Evolutionary conservation across 2,329 filamentous ascomycete genomes (phyloP).

Genomic region (Cytospora piceae): DNA sequence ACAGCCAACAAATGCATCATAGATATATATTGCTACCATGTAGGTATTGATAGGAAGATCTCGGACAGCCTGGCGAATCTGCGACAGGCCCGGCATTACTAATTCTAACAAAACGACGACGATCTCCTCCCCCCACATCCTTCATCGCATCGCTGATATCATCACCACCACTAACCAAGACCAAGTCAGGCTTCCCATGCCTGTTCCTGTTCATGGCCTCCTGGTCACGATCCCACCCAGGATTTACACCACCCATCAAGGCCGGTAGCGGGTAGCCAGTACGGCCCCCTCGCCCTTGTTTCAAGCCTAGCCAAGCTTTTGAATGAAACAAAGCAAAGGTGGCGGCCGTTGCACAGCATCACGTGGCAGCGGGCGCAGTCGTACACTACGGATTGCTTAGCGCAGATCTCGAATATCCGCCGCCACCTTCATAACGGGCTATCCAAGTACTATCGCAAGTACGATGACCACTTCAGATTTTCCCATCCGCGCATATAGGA

Average conservation of each 20-base stretch:
- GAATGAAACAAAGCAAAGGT: constrained; percentile 16
- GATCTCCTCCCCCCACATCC: too few relatives aligned
- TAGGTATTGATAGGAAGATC: too few relatives aligned
- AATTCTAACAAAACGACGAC: too few relatives aligned
- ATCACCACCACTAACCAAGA: neutral
- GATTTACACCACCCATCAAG: neutral
- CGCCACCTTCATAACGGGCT: too few relatives aligned
- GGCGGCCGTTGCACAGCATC: neutral
- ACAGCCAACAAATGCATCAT: neutral
- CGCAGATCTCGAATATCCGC: constrained; percentile 9
- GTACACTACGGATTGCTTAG: neutral
- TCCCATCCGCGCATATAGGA: too few relatives aligned
- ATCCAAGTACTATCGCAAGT: too few relatives aligned
- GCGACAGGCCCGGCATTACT: too few relatives aligned
- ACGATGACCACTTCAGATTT: too few relatives aligned
- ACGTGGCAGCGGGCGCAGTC: constrained; percentile 19
- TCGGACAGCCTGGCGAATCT: too few relatives aligned
- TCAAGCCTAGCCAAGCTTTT: constrained; percentile 19
- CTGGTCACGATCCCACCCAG: neutral
- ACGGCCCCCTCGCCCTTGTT: constrained; percentile 14
- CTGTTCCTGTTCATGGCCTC: neutral
- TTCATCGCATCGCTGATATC: neutral
- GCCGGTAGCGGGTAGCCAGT: neutral
- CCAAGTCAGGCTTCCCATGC: neutral
- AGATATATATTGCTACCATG: too few relatives aligned